Evolutionary conservation across 2,329 filamentous ascomycete genomes (phyloP).

Genomic region (Gaeumannomyces sp.): DNA sequence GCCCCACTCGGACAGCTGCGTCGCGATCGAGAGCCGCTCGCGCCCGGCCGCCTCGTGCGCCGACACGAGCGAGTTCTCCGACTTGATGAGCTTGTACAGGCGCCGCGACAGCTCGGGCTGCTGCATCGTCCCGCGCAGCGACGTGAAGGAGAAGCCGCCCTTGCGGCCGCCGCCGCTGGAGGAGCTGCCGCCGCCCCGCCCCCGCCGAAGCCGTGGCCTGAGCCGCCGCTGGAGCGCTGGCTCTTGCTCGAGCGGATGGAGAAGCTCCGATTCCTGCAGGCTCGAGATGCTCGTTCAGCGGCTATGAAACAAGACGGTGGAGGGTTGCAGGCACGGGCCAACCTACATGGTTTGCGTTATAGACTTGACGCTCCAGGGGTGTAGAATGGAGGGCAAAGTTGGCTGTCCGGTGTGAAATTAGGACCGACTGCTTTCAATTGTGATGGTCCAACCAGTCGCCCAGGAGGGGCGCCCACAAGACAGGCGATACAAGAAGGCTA

Average conservation of each 20-base stretch:
- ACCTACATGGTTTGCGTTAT: neutral
- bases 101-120: conserved; percentile 86
- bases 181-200: conserved; percentile 38
- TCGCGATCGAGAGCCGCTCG: conserved; percentile 78
- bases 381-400: neutral
- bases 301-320: neutral
- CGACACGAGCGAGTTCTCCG: conserved; percentile 79
- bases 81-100: conserved; percentile 90
- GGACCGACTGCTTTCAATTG: too few species aligned
- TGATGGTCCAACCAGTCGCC: neutral
- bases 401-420: neutral
- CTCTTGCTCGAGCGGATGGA: conserved; percentile 64
- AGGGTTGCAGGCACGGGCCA: neutral
- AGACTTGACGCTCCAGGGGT: neutral
- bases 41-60: conserved; percentile 79
- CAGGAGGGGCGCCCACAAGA: neutral
- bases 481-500: neutral
- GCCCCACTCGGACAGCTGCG: conserved; percentile 93
- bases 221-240: conserved; percentile 32
- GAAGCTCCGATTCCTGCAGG: conserved; percentile 62
- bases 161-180: conserved; percentile 32
- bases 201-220: conserved; percentile 34
- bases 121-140: conserved; percentile 76
- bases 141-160: conserved; percentile 78
- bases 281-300: neutral